Evolutionary conservation across 2,329 filamentous ascomycete species (phyloP).

Genomic region (Fusarium burgessii): DNA sequence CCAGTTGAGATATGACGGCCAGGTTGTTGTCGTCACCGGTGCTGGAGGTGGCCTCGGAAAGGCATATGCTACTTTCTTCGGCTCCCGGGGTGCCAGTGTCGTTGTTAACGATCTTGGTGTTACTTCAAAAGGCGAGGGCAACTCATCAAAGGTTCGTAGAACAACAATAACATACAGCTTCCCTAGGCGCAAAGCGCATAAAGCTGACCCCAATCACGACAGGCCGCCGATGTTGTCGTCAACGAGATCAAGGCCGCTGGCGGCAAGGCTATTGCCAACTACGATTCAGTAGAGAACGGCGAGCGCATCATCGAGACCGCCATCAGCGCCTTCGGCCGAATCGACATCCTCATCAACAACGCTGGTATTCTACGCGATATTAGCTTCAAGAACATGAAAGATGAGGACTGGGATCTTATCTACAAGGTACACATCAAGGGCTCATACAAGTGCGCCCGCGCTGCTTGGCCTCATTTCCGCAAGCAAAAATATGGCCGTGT

Average conservation of each 20-base stretch:
- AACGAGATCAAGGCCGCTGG: constrained; percentile 86
- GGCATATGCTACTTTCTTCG: constrained; percentile 91
- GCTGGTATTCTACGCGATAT: constrained; percentile 94
- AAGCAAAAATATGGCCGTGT: constrained; percentile 98
- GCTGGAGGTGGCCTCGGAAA: constrained; percentile 84
- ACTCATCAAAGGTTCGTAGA: constrained; percentile 79
- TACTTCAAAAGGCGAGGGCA: constrained; percentile 93
- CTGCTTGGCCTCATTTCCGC: constrained; percentile 96
- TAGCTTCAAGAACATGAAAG: constrained; percentile 99
- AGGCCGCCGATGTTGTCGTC: constrained; percentile 87
- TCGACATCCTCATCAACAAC: constrained; percentile 98
- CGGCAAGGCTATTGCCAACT: constrained; percentile 97
- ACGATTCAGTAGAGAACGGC: constrained; percentile 93
- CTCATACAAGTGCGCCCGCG: constrained; percentile 93
- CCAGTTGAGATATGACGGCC: constrained; percentile 84
- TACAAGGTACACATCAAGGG: constrained; percentile 93
- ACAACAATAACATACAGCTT: not conserved
- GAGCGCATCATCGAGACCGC: constrained; percentile 94
- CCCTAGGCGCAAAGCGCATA: constrained; percentile 13
- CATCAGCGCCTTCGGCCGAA: constrained; percentile 82
- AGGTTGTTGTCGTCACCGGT: constrained; percentile 85
- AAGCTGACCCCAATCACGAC: constrained; percentile 38
- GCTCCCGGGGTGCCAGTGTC: constrained; percentile 88
- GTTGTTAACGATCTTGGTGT: constrained; percentile 97
- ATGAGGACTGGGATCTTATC: constrained; percentile 96